Conservation (phyloP, 148 eudicot genomes). For the Fagopyrum esculentum region DNA sequence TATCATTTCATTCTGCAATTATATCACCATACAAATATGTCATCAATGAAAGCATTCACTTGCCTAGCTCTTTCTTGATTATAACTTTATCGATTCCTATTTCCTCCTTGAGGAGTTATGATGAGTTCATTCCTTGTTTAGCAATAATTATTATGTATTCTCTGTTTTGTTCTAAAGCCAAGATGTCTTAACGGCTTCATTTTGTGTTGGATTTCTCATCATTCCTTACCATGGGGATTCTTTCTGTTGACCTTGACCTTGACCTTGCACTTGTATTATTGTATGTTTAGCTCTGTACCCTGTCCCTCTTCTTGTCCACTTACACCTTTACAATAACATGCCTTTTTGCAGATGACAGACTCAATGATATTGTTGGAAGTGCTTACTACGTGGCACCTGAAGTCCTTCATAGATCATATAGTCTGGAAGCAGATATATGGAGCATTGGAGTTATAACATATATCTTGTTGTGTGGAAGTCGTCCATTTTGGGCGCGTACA, state of each 20-base stretch:
- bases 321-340: not conserved
- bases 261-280: not conserved
- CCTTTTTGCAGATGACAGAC: conserved; percentile 48
- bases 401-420: conserved; percentile 63
- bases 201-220: not conserved
- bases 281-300: not conserved
- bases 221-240: not conserved
- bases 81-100: not conserved
- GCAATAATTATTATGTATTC: not conserved
- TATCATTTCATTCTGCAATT: not conserved
- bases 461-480: conserved; percentile 63
- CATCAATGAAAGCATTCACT: not conserved
- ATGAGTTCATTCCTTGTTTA: not conserved
- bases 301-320: not conserved
- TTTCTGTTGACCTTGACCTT: conserved; percentile 1
- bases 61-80: not conserved
- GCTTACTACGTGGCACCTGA: conserved; percentile 71
- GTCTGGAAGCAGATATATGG: conserved; percentile 64
- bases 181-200: not conserved
- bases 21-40: not conserved
- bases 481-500: conserved; percentile 69
- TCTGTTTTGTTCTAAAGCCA: not conserved
- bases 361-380: conserved; percentile 68
- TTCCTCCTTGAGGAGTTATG: not conserved
- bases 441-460: conserved; percentile 60